Conservation (phyloP, 2,329 filamentous ascomycete genomes). For the Colletotrichum sp. region DNA sequence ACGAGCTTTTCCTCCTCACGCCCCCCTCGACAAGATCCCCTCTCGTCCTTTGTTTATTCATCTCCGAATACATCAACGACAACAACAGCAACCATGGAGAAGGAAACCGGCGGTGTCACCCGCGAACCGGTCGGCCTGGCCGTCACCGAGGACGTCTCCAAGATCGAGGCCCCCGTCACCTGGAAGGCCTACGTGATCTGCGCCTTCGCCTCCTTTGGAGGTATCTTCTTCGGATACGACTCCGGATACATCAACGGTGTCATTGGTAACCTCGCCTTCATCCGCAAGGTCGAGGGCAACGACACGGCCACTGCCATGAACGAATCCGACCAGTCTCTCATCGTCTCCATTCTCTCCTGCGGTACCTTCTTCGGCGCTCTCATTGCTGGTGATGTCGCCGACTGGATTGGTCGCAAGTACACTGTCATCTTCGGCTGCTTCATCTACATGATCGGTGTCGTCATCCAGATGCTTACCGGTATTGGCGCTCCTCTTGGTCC, state of each 20-base stretch:
- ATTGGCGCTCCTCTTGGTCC: conserved; percentile 56
- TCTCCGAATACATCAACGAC: not conserved
- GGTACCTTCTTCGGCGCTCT: conserved; percentile 82
- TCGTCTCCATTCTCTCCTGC: conserved; percentile 79
- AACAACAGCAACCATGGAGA: conserved; percentile 10
- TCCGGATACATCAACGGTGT: conserved; percentile 78
- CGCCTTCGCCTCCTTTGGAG: conserved; percentile 73
- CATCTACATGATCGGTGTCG: conserved; percentile 73
- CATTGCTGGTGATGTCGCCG: conserved; percentile 78
- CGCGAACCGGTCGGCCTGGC: conserved; percentile 32
- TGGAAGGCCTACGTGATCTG: conserved; percentile 73
- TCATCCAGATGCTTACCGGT: conserved; percentile 67
- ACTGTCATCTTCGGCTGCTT: conserved; percentile 74
- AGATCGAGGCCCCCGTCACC: conserved; percentile 72
- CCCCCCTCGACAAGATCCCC: not conserved
- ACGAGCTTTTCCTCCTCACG: conserved; percentile 11
- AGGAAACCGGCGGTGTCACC: conserved; percentile 16
- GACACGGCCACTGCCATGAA: conserved; percentile 35
- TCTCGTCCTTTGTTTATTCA: not conserved
- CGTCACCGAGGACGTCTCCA: conserved; percentile 56
- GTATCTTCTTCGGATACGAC: conserved; percentile 82
- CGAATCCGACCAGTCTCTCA: conserved; percentile 55
- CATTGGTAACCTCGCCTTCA: conserved; percentile 57
- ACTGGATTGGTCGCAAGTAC: conserved; percentile 75
- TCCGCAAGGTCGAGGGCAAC: conserved; percentile 51